phyloP scores from a whole-genome alignment of 2,329 filamentous ascomycete species.

The Ophiostoma piceae region DNA sequence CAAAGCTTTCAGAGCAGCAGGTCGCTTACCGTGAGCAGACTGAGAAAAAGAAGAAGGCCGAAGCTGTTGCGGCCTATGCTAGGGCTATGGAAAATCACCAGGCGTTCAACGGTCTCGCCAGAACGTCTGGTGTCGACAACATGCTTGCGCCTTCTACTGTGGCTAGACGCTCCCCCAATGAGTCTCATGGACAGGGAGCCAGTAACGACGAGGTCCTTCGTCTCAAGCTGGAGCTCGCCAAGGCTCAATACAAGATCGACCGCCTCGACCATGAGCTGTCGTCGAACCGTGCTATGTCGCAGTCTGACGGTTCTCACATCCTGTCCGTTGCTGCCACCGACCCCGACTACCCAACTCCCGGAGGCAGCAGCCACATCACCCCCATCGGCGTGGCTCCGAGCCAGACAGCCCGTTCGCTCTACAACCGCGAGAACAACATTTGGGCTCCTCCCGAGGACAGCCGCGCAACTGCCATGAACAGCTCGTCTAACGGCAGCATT shows the following conservation, averaged over 20 bases:
- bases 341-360: slow-evolving; percentile 29
- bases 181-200: slow-evolving; percentile 39
- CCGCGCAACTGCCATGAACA: slow-evolving; percentile 53
- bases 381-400: slow-evolving; percentile 27
- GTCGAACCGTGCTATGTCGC: slow-evolving; percentile 53
- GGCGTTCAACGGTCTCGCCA: slow-evolving; percentile 50
- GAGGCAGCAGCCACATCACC: slow-evolving; percentile 16
- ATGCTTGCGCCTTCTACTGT: slow-evolving; percentile 44
- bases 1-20: slow-evolving; percentile 69
- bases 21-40: slow-evolving; percentile 55
- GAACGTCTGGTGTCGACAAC: slow-evolving; percentile 49
- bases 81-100: slow-evolving; percentile 44
- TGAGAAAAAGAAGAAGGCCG: slow-evolving; percentile 44
- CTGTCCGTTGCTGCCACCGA: slow-evolving; percentile 44
- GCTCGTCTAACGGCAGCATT: slow-evolving; percentile 40
- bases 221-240: slow-evolving; percentile 65
- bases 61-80: slow-evolving; percentile 37
- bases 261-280: slow-evolving; percentile 65
- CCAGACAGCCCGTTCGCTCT: slow-evolving; percentile 36
- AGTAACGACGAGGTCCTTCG: slow-evolving; percentile 56
- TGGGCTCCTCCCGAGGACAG: slow-evolving; percentile 54
- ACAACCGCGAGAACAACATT: slow-evolving; percentile 41
- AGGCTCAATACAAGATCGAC: slow-evolving; percentile 64
- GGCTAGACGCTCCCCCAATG: slow-evolving; percentile 50
- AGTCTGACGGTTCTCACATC: slow-evolving; percentile 53